Evolutionary conservation across 2,329 filamentous ascomycete genomes (phyloP).

Genomic region (Ascocoryne sarcoides): DNA sequence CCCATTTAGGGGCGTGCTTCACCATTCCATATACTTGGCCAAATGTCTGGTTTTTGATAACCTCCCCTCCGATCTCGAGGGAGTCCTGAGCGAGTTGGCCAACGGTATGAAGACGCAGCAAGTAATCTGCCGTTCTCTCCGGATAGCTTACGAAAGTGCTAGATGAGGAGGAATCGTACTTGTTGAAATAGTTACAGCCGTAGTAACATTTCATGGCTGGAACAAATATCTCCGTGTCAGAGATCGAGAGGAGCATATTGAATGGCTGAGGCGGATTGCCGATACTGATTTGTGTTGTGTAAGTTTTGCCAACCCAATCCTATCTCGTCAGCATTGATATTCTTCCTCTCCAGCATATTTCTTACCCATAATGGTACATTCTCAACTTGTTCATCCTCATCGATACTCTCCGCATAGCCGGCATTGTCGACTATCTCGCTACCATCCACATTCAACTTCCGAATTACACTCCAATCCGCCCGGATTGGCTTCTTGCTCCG

Average conservation of each 20-base stretch:
- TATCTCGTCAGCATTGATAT: background rate
- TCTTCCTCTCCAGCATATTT: background rate
- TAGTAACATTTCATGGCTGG: slow-evolving; percentile 3
- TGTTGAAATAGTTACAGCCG: background rate
- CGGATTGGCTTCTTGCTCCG: background rate
- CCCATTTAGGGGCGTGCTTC: background rate
- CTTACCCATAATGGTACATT: background rate
- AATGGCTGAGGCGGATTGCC: slow-evolving; percentile 10
- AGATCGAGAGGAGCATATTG: slow-evolving; percentile 3
- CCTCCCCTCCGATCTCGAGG: background rate
- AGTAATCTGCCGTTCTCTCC: background rate
- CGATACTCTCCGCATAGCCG: background rate
- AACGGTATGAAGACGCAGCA: background rate
- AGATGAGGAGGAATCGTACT: slow-evolving; percentile 3
- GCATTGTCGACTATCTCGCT: background rate
- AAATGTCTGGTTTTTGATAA: slow-evolving; percentile 4
- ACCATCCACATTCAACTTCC: background rate
- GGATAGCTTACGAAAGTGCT: background rate
- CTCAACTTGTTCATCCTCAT: background rate
- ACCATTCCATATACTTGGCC: background rate
- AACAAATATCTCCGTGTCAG: slow-evolving; percentile 2
- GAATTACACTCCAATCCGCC: background rate
- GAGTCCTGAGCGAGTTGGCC: background rate
- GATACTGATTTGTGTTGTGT: slow-evolving; percentile 5
- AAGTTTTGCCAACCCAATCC: slow-evolving; percentile 7